Evolutionary conservation across 2,329 filamentous ascomycete species (phyloP), one percentile per base, ranked within the genome.

Genomic region (Botrytis cinerea): DNA sequence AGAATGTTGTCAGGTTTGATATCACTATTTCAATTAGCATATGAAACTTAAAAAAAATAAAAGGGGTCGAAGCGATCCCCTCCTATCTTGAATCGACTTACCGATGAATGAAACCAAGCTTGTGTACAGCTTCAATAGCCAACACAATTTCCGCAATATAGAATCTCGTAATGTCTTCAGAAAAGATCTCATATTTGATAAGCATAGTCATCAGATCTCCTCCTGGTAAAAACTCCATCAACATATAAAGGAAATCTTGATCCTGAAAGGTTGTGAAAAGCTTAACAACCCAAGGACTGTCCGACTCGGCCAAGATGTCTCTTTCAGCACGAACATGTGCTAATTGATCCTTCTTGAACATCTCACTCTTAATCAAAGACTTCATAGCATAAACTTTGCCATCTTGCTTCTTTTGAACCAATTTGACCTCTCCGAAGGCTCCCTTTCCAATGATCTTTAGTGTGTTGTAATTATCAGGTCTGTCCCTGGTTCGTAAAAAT

Each of bases 171-270:
- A 99, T 98, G 78, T 99, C 96, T 83, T 98, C 95, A 0, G 94
- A 97, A 83, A 99, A 99, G 82, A 99, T 98, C 83, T 99, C 96
- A 81, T 99, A 99, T 87, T 98, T 99, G 86, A 99, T 99, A 78
- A 99, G 87, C 96, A 99, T 99, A 5, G 96, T 99, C 96, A 99
- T 99, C 82, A 99, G 84, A 85, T 99, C 96, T 83, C 96, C 96
- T 83, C 96, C 96, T 12, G 96, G 96, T 83, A 99, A 88, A 84
- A 98, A 99, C 84, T 99, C 96, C 96, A 99, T 99, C 75, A 99
- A 87, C 91, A 99, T 96, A 86, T 99, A 99, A 51, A 99, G 86
- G 85, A 98, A 99, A 77, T 96, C 95, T 63, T 89, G 88, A 82
- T 99, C 96, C 84, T 99, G 96, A 87, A 99, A 99, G 0, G 96